Conservation (phyloP, 257 asterid species). For the Ocimum tenuiflorum region DNA sequence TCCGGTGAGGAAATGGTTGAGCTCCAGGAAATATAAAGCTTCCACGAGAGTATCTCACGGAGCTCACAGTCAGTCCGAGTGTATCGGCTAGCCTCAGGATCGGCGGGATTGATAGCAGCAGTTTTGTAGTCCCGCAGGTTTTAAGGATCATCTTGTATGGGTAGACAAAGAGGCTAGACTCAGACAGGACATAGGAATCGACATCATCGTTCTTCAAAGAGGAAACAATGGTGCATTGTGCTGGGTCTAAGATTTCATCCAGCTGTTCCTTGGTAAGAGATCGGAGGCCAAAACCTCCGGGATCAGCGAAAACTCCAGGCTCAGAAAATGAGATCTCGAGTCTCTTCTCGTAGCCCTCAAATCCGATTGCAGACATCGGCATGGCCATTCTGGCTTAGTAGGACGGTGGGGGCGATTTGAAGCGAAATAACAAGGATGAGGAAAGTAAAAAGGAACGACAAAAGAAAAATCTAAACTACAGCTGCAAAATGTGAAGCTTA, state of each 20-base stretch:
- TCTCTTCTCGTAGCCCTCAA: conserved; percentile 82
- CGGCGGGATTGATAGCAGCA: conserved; percentile 70
- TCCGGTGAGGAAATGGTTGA: conserved; percentile 71
- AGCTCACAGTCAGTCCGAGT: conserved; percentile 43
- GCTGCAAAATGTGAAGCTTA: conserved; percentile 6
- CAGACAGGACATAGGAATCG: conserved; percentile 74
- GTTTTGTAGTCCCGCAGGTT: conserved; percentile 83
- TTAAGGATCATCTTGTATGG: conserved; percentile 63
- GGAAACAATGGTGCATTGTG: conserved; percentile 77
- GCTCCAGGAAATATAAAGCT: conserved; percentile 72
- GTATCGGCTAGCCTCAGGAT: conserved; percentile 41
- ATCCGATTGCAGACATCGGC: conserved; percentile 64
- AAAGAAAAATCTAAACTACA: conserved; percentile 18
- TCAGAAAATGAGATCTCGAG: conserved; percentile 60
- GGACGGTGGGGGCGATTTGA: conserved; percentile 13
- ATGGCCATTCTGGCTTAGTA: conserved; percentile 38
- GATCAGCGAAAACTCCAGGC: conserved; percentile 43
- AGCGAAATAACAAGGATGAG: conserved; percentile 30
- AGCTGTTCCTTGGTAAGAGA: conserved; percentile 48
- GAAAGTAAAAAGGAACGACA: conserved; percentile 21
- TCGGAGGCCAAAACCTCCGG: conserved; percentile 49
- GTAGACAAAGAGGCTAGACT: conserved; percentile 77
- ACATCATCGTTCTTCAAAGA: conserved; percentile 57
- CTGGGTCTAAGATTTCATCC: conserved; percentile 64
- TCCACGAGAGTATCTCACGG: conserved; percentile 71